Conservation (phyloP, 495 filamentous ascomycete species). For the Penicillium herquei region DNA sequence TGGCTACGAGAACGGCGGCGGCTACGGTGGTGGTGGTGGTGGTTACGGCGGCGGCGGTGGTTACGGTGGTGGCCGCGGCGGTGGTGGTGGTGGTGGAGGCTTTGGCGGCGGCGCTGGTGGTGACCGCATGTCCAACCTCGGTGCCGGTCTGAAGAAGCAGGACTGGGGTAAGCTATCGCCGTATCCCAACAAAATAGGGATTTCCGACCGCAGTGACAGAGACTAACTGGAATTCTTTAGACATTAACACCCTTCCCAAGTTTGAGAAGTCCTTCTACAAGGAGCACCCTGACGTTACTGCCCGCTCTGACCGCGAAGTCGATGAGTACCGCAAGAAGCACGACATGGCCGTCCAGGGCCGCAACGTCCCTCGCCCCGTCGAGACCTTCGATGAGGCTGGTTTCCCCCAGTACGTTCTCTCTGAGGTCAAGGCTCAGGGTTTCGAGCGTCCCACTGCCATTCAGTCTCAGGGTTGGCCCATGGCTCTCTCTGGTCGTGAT, state of each 20-base stretch:
- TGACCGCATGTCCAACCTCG: conserved; percentile 92
- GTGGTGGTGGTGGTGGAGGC: conserved; percentile 53
- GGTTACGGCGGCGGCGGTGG: conserved; percentile 46
- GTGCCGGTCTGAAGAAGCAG: conserved; percentile 79
- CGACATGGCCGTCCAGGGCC: conserved; percentile 74
- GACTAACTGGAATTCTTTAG: conserved; percentile 46
- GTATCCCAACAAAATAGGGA: not conserved
- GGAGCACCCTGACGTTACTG: conserved; percentile 75
- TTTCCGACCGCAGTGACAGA: conserved; percentile 1
- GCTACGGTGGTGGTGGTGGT: conserved; percentile 43
- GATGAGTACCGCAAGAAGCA: conserved; percentile 80
- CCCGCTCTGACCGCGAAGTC: conserved; percentile 74
- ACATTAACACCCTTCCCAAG: conserved; percentile 78
- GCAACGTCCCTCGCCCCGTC: conserved; percentile 83
- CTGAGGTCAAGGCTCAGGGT: conserved; percentile 96
- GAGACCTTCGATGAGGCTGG: conserved; percentile 96
- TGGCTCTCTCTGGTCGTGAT: conserved; percentile 97
- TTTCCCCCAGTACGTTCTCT: conserved; percentile 95
- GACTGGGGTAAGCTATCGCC: conserved; percentile 67
- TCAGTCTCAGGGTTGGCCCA: conserved; percentile 98
- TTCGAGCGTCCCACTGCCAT: conserved; percentile 91
- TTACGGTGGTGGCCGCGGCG: conserved; percentile 50
- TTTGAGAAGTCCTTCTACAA: conserved; percentile 99
- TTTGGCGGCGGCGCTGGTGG: conserved; percentile 58
- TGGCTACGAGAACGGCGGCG: conserved; percentile 48